phyloP scores from a whole-genome alignment of 1,139 yeast genomes.

The Keqinozyma sinolaborantium region DNA sequence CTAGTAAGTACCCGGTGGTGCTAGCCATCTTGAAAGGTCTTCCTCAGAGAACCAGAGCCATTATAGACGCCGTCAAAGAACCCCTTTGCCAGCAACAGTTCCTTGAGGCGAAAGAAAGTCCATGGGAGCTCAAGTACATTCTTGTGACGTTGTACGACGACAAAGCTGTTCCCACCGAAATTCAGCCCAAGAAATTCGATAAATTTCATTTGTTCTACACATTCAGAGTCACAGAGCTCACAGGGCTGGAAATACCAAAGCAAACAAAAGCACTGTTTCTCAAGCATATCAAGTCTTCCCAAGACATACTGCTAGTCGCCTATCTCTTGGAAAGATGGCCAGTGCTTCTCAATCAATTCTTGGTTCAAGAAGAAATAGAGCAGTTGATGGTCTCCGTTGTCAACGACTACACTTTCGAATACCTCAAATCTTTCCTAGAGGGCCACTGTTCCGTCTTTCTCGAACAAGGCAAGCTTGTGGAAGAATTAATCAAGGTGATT shows the following conservation, averaged over 20 bases:
- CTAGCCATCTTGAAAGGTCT: neutral
- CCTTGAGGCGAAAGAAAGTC: neutral
- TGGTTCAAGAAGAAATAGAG: slow-evolving; percentile 16
- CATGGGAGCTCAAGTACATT: neutral
- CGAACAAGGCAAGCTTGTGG: slow-evolving; percentile 40
- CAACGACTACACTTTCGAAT: slow-evolving; percentile 2
- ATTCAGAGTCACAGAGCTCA: slow-evolving; percentile 5
- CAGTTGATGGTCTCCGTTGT: slow-evolving; percentile 11
- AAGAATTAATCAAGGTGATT: slow-evolving; percentile 21
- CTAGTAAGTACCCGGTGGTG: neutral
- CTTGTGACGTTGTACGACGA: neutral
- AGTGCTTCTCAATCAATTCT: slow-evolving; percentile 39
- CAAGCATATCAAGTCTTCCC: neutral
- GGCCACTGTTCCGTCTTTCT: slow-evolving; percentile 22
- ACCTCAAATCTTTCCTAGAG: slow-evolving; percentile 14
- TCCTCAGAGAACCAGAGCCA: neutral
- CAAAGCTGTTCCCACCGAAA: neutral
- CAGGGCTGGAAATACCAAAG: neutral
- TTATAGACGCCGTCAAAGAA: neutral
- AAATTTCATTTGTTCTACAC: slow-evolving; percentile 3
- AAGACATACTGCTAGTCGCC: slow-evolving; percentile 13
- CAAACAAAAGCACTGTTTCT: neutral
- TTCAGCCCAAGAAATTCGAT: neutral
- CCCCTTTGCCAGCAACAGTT: neutral
- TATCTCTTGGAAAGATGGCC: slow-evolving; percentile 53